Conservation (phyloP, 2,329 filamentous ascomycete genomes). For the Hymenoscyphus fructigenus region DNA sequence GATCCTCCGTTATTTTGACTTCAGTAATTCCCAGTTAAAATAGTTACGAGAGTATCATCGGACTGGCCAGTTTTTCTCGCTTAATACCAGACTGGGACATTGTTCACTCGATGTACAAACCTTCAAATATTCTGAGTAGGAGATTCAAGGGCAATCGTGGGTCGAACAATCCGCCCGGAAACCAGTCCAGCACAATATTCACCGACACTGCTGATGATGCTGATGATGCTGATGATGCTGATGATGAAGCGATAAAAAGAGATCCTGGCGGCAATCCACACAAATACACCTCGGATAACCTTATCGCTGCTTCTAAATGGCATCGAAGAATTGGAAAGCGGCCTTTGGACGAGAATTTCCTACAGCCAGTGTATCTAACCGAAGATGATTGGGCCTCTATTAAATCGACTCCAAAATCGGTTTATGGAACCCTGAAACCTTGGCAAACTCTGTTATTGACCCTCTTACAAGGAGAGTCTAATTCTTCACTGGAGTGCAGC, state of each 20-base stretch:
- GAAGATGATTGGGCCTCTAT: background rate
- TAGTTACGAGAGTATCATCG: background rate
- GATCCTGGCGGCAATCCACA: background rate
- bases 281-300: background rate
- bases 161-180: no score
- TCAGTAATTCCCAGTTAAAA: background rate
- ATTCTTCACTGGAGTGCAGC: background rate
- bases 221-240: no score
- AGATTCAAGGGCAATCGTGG: background rate
- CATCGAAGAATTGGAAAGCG: background rate
- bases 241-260: background rate
- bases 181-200: background rate
- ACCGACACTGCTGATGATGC: background rate
- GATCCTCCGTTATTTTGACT: no score
- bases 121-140: no score
- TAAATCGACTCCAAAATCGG: background rate
- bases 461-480: background rate
- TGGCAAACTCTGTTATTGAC: conserved; percentile 5
- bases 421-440: conserved; percentile 1
- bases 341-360: background rate
- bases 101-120: no score
- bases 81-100: no score
- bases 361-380: background rate
- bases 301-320: background rate
- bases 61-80: background rate